Percentiles rank a stretch among this genome's conserved stretches.
phyloP scores from a whole-genome alignment of 1,284 basidiomycete species.

The Trichosporon asahii region DNA sequence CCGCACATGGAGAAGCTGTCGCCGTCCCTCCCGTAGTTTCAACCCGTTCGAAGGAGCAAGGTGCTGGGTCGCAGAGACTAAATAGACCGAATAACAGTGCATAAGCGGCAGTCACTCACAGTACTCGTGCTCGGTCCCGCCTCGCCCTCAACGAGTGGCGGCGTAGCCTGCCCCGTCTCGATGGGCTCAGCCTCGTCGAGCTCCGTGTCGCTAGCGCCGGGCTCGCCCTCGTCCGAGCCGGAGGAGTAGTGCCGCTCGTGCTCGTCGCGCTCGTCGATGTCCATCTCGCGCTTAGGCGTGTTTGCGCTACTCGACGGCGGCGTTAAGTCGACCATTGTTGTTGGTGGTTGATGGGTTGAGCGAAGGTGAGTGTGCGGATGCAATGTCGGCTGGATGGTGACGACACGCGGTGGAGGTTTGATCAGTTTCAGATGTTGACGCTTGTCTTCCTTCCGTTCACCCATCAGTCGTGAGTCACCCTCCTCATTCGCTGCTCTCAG shows the following conservation, averaged over 20 bases:
- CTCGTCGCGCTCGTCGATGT: constrained; percentile 10
- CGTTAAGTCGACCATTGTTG: constrained; percentile 21
- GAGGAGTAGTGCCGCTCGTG: constrained; percentile 1
- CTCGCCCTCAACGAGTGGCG: constrained; percentile 11
- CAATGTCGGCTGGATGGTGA: background rate
- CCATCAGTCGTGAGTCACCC: background rate
- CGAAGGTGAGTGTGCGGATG: background rate
- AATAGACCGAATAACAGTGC: too few species aligned
- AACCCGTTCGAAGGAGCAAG: too few species aligned
- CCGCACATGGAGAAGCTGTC: too few species aligned
- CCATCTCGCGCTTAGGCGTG: constrained; percentile 29
- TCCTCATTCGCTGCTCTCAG: background rate
- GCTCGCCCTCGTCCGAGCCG: constrained; percentile 16
- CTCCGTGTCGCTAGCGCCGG: constrained; percentile 17
- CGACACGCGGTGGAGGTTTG: constrained; percentile 13
- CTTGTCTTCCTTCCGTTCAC: background rate
- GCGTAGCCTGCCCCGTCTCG: constrained; percentile 13
- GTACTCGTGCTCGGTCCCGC: constrained; percentile 6
- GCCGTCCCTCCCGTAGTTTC: too few species aligned
- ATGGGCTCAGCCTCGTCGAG: constrained; percentile 12
- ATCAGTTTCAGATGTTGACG: background rate
- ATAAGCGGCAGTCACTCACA: too few species aligned
- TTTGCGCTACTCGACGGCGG: constrained; percentile 33
- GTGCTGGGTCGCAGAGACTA: too few species aligned
- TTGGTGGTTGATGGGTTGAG: background rate